Percentiles rank a stretch among this genome's conserved stretches.
Evolutionary conservation across 2,329 filamentous ascomycete species (phyloP).

Genomic region (Apiospora hydei): DNA sequence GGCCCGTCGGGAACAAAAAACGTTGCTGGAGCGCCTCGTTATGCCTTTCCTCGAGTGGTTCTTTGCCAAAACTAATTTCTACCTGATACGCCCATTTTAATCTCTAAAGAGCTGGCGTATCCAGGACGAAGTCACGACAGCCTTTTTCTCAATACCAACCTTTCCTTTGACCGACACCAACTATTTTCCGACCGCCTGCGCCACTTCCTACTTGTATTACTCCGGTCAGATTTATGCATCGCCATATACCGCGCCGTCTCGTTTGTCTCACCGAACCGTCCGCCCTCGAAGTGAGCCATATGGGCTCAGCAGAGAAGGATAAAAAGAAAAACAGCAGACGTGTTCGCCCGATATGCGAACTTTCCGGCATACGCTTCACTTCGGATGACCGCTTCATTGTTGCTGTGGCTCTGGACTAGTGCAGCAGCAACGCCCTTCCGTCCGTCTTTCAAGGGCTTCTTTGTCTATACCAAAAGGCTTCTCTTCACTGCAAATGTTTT

Average conservation of each 20-base stretch:
- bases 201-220: slow-evolving; percentile 31
- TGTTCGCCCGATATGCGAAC: slow-evolving; percentile 7
- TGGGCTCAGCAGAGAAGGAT: not conserved
- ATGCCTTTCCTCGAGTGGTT: slow-evolving; percentile 33
- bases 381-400: slow-evolving; percentile 28
- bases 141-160: slow-evolving; percentile 45
- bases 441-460: slow-evolving; percentile 32
- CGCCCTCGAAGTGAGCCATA: not conserved
- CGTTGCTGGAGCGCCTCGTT: slow-evolving; percentile 27
- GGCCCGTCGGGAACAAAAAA: slow-evolving; percentile 26
- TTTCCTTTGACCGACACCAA: slow-evolving; percentile 39
- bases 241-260: slow-evolving; percentile 5
- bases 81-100: slow-evolving; percentile 49
- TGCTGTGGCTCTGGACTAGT: slow-evolving; percentile 36
- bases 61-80: slow-evolving; percentile 47
- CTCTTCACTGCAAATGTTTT: slow-evolving; percentile 29
- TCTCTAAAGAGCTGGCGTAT: slow-evolving; percentile 50
- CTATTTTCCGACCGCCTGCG: slow-evolving; percentile 34
- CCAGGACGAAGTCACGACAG: slow-evolving; percentile 57
- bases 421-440: slow-evolving; percentile 32
- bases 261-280: slow-evolving; percentile 17
- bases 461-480: slow-evolving; percentile 42
- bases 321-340: not conserved
- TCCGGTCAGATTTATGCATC: slow-evolving; percentile 16
- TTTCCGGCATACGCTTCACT: slow-evolving; percentile 20